These are phyloP conservation scores for Westerdykella aurantiaca DNA, from an alignment of 2,329 filamentous ascomycete genomes.

Conservation along the genomic window DNA sequence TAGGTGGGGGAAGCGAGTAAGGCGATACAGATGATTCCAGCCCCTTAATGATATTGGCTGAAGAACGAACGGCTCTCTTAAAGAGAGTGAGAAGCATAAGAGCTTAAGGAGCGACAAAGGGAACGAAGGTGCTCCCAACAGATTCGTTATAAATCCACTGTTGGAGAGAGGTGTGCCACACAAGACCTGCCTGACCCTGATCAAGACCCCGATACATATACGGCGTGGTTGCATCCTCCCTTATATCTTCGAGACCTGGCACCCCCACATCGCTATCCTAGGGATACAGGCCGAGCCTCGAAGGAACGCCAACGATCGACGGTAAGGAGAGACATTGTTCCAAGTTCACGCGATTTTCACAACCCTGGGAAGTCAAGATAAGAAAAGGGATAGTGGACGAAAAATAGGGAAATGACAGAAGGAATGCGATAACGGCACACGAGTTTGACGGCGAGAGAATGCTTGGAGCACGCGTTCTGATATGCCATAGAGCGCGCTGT, in stretches of 20 bases:
- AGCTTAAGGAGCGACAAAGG: not conserved
- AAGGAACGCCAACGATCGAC: conserved; percentile 19
- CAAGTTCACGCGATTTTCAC: conserved; percentile 7
- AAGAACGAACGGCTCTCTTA: conserved; percentile 11
- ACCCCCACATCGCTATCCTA: conserved; percentile 8
- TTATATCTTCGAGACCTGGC: conserved; percentile 3
- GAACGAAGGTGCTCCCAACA: no score
- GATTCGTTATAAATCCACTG: no score
- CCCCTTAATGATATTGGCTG: conserved; percentile 5
- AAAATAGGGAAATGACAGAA: conserved; percentile 8
- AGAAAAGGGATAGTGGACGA: no score
- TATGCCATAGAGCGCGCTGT: conserved; percentile 4
- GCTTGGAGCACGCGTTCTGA: conserved; percentile 2
- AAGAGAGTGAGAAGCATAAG: conserved; percentile 10
- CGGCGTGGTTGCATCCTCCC: not conserved
- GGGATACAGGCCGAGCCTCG: conserved; percentile 15
- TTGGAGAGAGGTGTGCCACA: no score
- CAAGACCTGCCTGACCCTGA: no score
- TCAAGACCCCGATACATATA: no score
- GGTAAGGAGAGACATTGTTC: conserved; percentile 27
- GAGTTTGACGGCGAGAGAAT: conserved; percentile 15
- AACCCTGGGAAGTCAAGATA: no score
- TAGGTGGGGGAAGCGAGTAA: not conserved
- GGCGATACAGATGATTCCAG: not conserved
- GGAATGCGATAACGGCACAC: conserved; percentile 17